A percentile compares a stretch with the other conserved stretches of the same genome.
phyloP scores from a whole-genome alignment of 2,329 filamentous ascomycete genomes.

The Nemania diffusa region DNA sequence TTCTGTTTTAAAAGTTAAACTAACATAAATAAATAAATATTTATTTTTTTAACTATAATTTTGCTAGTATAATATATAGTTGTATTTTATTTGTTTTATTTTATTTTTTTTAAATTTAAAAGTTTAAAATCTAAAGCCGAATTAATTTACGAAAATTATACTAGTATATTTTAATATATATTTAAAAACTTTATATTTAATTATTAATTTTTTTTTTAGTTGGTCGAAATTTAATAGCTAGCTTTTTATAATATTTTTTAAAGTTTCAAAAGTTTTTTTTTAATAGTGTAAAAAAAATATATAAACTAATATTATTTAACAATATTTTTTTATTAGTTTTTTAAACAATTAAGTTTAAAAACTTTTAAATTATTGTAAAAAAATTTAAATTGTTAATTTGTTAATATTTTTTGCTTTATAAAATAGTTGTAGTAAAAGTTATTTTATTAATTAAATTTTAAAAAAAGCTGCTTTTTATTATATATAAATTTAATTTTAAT shows the following conservation, averaged over 20 bases:
- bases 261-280: background rate
- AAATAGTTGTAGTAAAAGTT: background rate
- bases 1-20: background rate
- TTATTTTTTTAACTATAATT: background rate
- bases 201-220: slow-evolving; percentile 4
- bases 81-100: too few species aligned
- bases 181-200: background rate
- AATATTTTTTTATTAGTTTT: background rate
- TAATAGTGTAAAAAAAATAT: background rate
- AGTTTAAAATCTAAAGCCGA: background rate
- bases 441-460: background rate
- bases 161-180: background rate
- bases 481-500: background rate
- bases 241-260: slow-evolving; percentile 2
- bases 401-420: too few species aligned
- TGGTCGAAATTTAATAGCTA: background rate
- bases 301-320: slow-evolving; percentile 4
- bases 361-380: too few species aligned
- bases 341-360: slow-evolving; percentile 2
- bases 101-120: background rate
- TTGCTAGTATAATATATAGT: background rate
- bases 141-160: slow-evolving; percentile 1
- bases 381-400: too few species aligned
- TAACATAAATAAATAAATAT: too few species aligned
- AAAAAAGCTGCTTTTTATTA: background rate